Percentiles rank a stretch among this genome's conserved stretches.
phyloP scores from a whole-genome alignment of 306 rosid genomes.

The Vigna radiata region DNA sequence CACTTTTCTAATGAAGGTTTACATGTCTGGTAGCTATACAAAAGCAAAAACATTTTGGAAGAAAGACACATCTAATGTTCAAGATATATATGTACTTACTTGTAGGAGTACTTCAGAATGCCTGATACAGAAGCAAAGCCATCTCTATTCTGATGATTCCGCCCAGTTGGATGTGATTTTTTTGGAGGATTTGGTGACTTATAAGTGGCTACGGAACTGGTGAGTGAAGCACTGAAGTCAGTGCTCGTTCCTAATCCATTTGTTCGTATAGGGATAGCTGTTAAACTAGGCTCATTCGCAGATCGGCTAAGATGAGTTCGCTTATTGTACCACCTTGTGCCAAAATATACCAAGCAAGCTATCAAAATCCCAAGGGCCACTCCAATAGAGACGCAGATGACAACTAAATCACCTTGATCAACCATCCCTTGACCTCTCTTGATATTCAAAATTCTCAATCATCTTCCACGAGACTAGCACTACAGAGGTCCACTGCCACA shows the following conservation, averaged over 20 bases:
- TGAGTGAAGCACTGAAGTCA: constrained; percentile 64
- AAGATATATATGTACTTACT: constrained; percentile 52
- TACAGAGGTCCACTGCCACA: constrained; percentile 30
- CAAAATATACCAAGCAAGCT: constrained; percentile 57
- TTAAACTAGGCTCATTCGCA: constrained; percentile 52
- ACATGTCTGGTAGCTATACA: background rate
- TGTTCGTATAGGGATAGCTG: constrained; percentile 65
- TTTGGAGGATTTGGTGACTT: constrained; percentile 51
- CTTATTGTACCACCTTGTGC: constrained; percentile 65
- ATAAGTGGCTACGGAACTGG: constrained; percentile 50
- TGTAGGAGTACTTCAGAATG: constrained; percentile 68
- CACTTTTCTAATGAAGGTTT: background rate
- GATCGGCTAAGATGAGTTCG: constrained; percentile 53
- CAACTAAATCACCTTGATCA: constrained; percentile 54
- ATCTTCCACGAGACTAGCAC: constrained; percentile 31
- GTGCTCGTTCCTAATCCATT: constrained; percentile 71
- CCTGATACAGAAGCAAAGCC: constrained; percentile 68
- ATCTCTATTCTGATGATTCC: constrained; percentile 64
- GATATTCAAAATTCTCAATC: constrained; percentile 26
- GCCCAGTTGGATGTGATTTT: constrained; percentile 48
- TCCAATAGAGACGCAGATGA: constrained; percentile 71
- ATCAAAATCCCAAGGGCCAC: constrained; percentile 74
- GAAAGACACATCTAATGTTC: constrained; percentile 1
- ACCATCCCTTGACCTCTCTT: constrained; percentile 65
- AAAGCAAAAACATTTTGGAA: constrained; percentile 16